Base-by-base conservation (phyloP, 768 basidiomycete species). In the Stropharia rugosoannulata region DNA sequence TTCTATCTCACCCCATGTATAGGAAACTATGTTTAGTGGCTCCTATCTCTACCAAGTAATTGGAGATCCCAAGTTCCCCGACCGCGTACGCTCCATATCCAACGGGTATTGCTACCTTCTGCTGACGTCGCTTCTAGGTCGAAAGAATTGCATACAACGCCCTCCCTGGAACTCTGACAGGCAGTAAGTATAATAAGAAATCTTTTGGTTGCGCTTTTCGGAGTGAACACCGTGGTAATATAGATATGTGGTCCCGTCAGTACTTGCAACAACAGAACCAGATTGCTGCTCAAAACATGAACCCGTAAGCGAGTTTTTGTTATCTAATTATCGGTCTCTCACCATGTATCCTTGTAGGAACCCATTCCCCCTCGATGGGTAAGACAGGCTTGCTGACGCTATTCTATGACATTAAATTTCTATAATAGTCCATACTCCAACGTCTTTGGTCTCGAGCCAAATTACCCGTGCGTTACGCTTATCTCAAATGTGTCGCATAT, bases 11-110 rank as follows among this genome's bases (percentile, higher is more conserved):
- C 18, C 6, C 52, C 16, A 19, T n/a, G 44, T 39, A 1, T 49
- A 81, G 80, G 82, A 83, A 76, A 80, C 81, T 4, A 82, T 84
- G 81, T 82, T 82, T 66, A 82, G 81, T 11, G 81, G 80, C 13
- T 81, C 80, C 15, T 83, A 75, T 60, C 69, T 83, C 2, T 82
- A 80, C 57, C 83, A 83, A 68, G 72, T 82, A 18, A 82, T 78
- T 10, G 81, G 80, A 32, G 80, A 84, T 54, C 74, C 75, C 9
- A 79, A 81, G 57, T 80, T 75, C 56, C 71, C 76, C 15, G 81
- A 81, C 61, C 64, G 80, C 51, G 79, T 79, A 51, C 44, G 74
- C 66, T 19, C 13, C 7, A 10, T 10, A 8, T 18, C 3, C 36
- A 11, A 10, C 42, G 11, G 22, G 25, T 13, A 19, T 27, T n/a